Base-by-base conservation (phyloP, 495 filamentous ascomycete genomes). In the Trypethelium eluteriae region DNA sequence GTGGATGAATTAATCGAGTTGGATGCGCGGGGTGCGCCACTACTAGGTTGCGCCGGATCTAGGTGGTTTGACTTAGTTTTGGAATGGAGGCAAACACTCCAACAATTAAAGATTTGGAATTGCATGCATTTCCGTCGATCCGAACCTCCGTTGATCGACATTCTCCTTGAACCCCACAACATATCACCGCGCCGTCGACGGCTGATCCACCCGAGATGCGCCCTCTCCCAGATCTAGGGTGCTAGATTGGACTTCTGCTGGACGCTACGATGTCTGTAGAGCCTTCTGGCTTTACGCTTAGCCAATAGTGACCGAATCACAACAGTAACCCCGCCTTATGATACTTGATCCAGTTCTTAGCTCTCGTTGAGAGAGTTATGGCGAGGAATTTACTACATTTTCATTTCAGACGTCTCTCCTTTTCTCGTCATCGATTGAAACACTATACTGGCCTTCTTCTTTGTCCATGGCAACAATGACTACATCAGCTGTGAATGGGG, bases 11-110 rank as follows among this genome's bases (percentile, higher is more conserved):
- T n/a, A n/a, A n/a, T n/a, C n/a, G n/a, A n/a, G n/a, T n/a, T n/a
- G n/a, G n/a, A n/a, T n/a, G n/a, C 74, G 61, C 75, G 25, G 25
- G 25, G 25, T 25, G 25, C 25, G 25, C 25, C 25, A 25, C 25
- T 25, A 25, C 25, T 25, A 25, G 25, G 25, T 25, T 25, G 25
- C 25, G 25, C 25, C 25, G 25, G 25, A 25, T 25, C 25, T 25
- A 25, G 25, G 25, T 25, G 25, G 25, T 25, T 25, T 25, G 25
- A 25, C 25, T 25, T 25, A 5, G 49, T 14, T 53, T 18, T 53
- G 10, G n/a, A 53, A 18, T 5, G 49, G 10, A 53, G 25, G 5
- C 49, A 5, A 18, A 53, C 25, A 25, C 25, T 25, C 25, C 25
- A 25, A 25, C 25, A 18, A 18, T 11, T 1, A 16, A 18, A 59